Base-by-base conservation (phyloP, 2,329 filamentous ascomycete species). In the Botrytis cinerea region DNA sequence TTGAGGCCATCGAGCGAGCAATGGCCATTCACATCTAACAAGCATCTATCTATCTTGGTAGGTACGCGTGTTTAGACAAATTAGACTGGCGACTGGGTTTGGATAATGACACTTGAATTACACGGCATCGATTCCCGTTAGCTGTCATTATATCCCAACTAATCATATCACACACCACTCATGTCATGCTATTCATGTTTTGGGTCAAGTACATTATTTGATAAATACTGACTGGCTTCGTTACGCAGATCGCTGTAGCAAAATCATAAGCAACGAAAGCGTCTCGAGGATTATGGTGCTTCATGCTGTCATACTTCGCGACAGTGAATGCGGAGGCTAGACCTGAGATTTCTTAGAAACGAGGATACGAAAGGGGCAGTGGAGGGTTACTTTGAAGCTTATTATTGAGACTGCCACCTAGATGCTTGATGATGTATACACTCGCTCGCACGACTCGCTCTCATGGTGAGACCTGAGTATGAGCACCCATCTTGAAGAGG, bases 311-410 rank as follows among this genome's bases (percentile, higher is more conserved):
- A 68, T 68, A 25, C 63, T 35, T 48, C 28, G 45, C 35, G 63
- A 48, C 45, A 9, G 63, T 66, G 70, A 25, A n/a, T 38, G 60
- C n/a, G 46, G 60, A 71, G 54, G 48, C 32, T 64, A n/a, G 46
- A 35, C 14, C 60, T 64, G 40, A 57, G 70, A 71, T 71, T 71
- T 71, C 64, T 71, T 64, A 57, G 60, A 43, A 35, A 64, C 32
- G 22, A 10, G 38, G n/a, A 66, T 45, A n/a, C 66, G 46, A 66
- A 66, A 32, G 35, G n/a, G 35, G 38, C 20, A 38, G 32, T 43
- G 43, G 40, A 68, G 48, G 71, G 51, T 68, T 72, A 60, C 71
- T 48, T 68, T 48, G 62, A 48, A 68, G 51, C 63, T 45, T 43
- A 46, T 68, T 32, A 6, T 68, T 32, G 5, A n/a, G 22, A 32